A percentile compares a stretch with the other conserved stretches of the same genome.
phyloP scores from a whole-genome alignment of 164 flowering plant species.

The Magnolia kwangsiensis region DNA sequence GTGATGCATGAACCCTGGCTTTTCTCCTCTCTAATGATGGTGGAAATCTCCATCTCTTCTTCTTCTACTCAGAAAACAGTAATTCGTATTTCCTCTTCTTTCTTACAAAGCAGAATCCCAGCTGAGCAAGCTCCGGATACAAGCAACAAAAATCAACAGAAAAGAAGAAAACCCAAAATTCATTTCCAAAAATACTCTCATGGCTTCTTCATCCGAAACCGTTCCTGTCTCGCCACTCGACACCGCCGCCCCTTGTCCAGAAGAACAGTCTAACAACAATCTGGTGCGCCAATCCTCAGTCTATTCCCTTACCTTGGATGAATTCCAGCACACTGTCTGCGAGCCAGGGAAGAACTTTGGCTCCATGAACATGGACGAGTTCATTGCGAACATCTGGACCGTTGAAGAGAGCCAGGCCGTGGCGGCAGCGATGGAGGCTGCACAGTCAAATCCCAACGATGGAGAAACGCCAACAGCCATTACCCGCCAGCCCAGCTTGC shows the following conservation, averaged over 20 bases:
- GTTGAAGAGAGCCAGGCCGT: slow-evolving; percentile 78
- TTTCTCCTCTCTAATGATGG: too few relatives aligned
- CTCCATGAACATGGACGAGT: slow-evolving; percentile 98
- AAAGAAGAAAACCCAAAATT: background rate
- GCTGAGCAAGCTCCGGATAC: too few relatives aligned
- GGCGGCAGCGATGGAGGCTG: slow-evolving; percentile 9
- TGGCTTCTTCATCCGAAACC: background rate
- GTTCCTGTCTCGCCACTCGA: background rate
- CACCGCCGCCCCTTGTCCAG: background rate
- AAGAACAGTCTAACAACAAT: background rate
- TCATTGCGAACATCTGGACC: slow-evolving; percentile 83
- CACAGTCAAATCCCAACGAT: slow-evolving; percentile 5
- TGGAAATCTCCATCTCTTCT: too few relatives aligned
- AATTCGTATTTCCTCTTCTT: too few relatives aligned
- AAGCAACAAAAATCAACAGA: too few relatives aligned
- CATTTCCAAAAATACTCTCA: background rate
- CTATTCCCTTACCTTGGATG: slow-evolving; percentile 88
- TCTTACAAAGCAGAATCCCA: too few relatives aligned
- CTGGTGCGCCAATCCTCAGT: slow-evolving; percentile 63
- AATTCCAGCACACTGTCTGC: slow-evolving; percentile 67
- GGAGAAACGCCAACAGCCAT: slow-evolving; percentile 5
- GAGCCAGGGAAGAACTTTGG: slow-evolving; percentile 83
- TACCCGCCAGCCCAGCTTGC: slow-evolving; percentile 46
- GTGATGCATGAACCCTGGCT: too few relatives aligned
- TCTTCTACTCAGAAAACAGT: too few relatives aligned